These are phyloP conservation scores for Styphnolobium japonicum DNA, from an alignment of 306 rosid species.

Conservation along the genomic window DNA sequence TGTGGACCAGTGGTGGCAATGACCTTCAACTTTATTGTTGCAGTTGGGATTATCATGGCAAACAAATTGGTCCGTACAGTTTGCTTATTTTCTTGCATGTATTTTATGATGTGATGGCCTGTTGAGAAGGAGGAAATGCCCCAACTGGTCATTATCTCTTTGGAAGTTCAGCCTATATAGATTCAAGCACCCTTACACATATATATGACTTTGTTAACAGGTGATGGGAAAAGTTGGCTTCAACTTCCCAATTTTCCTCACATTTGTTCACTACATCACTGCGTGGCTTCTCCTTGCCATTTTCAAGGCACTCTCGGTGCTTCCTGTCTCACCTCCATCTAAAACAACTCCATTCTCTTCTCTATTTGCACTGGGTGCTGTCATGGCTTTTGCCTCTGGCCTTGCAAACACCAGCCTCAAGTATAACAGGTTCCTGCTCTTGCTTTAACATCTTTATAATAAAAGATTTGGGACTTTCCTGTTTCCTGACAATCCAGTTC, in stretches of 20 bases:
- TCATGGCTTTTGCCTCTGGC: conserved; percentile 98
- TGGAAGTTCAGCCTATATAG: neutral
- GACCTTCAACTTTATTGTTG: conserved; percentile 75
- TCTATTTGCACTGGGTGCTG: conserved; percentile 80
- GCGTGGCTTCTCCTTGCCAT: conserved; percentile 89
- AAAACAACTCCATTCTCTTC: conserved; percentile 90
- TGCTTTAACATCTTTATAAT: neutral
- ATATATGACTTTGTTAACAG: conserved; percentile 36
- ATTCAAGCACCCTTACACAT: neutral
- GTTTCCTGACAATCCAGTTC: conserved; percentile 32
- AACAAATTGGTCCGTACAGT: conserved; percentile 59
- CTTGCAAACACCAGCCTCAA: conserved; percentile 94
- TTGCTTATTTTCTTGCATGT: neutral
- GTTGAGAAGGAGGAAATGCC: neutral
- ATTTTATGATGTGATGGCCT: neutral
- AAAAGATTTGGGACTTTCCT: neutral
- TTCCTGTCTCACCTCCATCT: conserved; percentile 82
- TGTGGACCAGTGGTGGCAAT: conserved; percentile 82
- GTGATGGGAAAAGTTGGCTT: conserved; percentile 97
- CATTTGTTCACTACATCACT: conserved; percentile 70
- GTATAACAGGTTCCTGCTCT: conserved; percentile 66
- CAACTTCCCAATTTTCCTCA: conserved; percentile 83
- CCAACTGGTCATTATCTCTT: neutral
- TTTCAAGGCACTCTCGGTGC: conserved; percentile 69
- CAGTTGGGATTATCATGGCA: conserved; percentile 75